Percentiles rank a stretch among this genome's conserved stretches.
phyloP scores from a whole-genome alignment of 495 filamentous ascomycete genomes.

The Penicillium bovifimosum region DNA sequence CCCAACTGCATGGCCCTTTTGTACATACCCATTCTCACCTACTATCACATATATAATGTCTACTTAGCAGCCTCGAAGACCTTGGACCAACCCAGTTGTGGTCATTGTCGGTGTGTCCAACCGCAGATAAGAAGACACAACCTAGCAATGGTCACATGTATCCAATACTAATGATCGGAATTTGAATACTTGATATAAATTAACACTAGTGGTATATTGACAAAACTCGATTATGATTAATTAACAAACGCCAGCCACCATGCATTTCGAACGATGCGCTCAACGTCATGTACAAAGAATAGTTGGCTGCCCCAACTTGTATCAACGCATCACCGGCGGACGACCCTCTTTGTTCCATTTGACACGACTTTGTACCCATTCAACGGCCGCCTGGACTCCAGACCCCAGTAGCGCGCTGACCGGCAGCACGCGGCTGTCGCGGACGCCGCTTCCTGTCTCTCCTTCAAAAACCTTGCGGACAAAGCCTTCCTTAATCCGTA shows the following conservation, averaged over 20 bases:
- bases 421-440: constrained; percentile 87
- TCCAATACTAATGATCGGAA: too few species aligned
- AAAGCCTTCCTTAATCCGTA: constrained; percentile 91
- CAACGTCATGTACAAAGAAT: not conserved
- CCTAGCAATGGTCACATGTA: too few species aligned
- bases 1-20: not conserved
- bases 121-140: too few species aligned
- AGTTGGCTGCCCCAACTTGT: not conserved
- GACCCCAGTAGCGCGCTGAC: constrained; percentile 86
- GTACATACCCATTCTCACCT: not conserved
- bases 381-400: constrained; percentile 88
- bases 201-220: constrained; percentile 23
- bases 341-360: constrained; percentile 94
- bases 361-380: constrained; percentile 86
- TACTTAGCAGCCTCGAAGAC: not conserved
- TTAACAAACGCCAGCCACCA: constrained; percentile 23
- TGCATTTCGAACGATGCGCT: constrained; percentile 10
- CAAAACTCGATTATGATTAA: constrained; percentile 12
- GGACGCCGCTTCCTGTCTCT: constrained; percentile 73
- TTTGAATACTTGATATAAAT: not conserved
- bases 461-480: constrained; percentile 93
- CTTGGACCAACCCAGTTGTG: not conserved
- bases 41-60: not conserved
- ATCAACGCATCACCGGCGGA: constrained; percentile 85
- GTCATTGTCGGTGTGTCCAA: too few species aligned